phyloP scores from a whole-genome alignment of 371 early-diverging fungal species.

The Mortierella sp. region DNA sequence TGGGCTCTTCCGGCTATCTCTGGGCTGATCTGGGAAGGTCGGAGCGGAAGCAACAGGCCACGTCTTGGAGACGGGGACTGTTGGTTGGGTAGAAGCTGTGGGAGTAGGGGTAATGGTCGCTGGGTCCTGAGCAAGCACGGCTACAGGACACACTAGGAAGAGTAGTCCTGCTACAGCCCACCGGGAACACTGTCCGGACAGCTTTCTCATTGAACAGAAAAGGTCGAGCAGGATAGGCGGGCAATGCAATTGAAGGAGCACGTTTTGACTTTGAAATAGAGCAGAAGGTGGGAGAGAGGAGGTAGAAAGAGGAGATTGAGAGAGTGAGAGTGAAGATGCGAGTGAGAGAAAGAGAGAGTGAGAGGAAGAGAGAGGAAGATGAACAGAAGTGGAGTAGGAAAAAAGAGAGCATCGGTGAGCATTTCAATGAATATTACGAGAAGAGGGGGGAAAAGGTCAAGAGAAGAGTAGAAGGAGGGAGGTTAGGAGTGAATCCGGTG shows the following conservation, averaged over 20 bases:
- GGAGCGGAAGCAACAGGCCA: slow-evolving; percentile 16
- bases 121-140: background rate
- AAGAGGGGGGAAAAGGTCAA: too few relatives aligned
- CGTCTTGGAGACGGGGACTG: slow-evolving; percentile 11
- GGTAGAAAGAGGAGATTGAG: background rate
- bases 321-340: background rate
- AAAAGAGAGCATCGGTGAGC: background rate
- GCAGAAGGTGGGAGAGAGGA: background rate
- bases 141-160: background rate
- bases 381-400: background rate
- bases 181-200: too few relatives aligned
- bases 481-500: too few relatives aligned
- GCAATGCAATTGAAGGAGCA: too few relatives aligned
- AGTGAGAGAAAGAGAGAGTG: background rate
- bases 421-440: too few relatives aligned
- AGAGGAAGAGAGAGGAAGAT: background rate
- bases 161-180: too few relatives aligned
- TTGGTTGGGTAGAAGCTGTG: background rate
- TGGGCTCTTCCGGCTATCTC: slow-evolving; percentile 22
- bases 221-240: too few relatives aligned
- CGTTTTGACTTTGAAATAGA: too few relatives aligned
- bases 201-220: too few relatives aligned
- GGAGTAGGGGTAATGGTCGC: background rate
- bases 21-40: slow-evolving; percentile 12
- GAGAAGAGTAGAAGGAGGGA: too few relatives aligned